Evolutionary conservation across 2,329 filamentous ascomycete species (phyloP).

Genomic region (Didymella pinodella): DNA sequence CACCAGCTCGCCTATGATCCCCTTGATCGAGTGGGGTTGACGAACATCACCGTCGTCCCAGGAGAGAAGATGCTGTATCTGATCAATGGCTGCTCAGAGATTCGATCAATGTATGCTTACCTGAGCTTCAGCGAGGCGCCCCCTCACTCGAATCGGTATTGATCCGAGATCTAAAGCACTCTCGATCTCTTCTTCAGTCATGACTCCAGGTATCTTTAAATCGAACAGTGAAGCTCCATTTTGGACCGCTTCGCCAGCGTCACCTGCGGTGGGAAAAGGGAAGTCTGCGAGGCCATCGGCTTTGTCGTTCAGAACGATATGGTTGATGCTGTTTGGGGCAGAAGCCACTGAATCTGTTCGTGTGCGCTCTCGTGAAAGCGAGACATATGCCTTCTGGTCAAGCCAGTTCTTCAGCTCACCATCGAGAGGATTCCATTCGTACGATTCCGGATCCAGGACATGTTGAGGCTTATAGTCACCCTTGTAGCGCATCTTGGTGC

Average conservation of each 20-base stretch:
- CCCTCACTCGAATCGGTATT: conserved; percentile 62
- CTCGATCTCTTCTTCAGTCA: conserved; percentile 62
- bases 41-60: conserved; percentile 66
- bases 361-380: conserved; percentile 49
- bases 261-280: conserved; percentile 37
- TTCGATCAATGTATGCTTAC: conserved; percentile 36
- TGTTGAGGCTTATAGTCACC: conserved; percentile 78
- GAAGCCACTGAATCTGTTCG: conserved; percentile 25
- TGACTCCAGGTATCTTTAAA: conserved; percentile 72
- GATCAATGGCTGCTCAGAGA: not conserved
- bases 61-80: conserved; percentile 59
- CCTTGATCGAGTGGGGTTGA: conserved; percentile 64
- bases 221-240: conserved; percentile 62
- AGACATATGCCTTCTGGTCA: conserved; percentile 65
- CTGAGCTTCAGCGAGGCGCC: conserved; percentile 42
- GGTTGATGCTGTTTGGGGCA: conserved; percentile 1
- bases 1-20: conserved; percentile 71
- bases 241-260: conserved; percentile 46
- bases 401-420: conserved; percentile 59
- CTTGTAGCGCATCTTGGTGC: conserved; percentile 86
- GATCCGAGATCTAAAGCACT: conserved; percentile 64
- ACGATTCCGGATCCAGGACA: conserved; percentile 73
- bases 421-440: conserved; percentile 69
- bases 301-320: not conserved
- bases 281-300: conserved; percentile 30